Evolutionary conservation across 768 basidiomycete species (phyloP), one percentile per base, ranked within the genome.

Genomic region (Boletus sp.): DNA sequence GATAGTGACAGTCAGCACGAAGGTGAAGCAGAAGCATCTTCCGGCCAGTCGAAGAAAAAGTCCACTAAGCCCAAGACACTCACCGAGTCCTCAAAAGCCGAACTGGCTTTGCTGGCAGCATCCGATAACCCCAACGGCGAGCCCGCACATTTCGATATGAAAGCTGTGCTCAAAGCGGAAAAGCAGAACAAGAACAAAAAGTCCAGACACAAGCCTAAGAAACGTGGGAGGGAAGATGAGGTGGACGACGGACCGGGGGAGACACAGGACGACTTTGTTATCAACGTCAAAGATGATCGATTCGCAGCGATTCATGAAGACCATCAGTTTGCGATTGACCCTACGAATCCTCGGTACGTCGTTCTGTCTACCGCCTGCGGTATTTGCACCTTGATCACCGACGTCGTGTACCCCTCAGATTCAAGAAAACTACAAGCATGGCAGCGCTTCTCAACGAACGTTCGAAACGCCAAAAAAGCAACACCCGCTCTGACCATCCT

Each of bases 341-440:
- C 97, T 18, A 90, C 84, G 52, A 91, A 98, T 74, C 94, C 96
- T 69, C 91, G 87, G 96, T 97, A 67, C 61, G 94, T 80, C 17
- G 0, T 24, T 32, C 7, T 55, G 39, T 35, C 32, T 46, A 20
- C 18, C 4, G 2, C 10, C 12, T 42, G 18, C 11, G 9, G 9
- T 14, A 24, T 35, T 32, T 47, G 36, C 20, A 14, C 10, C n/a
- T 17, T 36, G 7, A 64, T 24, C 29, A 29, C 33, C 20, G 24
- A 12, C 28, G 47, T 48, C 32, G 14, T 12, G 15, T 55, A 14
- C 50, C 5, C 15, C 44, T 20, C 65, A 98, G 94, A 54, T 98
- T 90, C 78, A 93, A 89, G 71, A 94, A 90, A 77, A 95, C 96
- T 1, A 92, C 89, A 72, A 85, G 85, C 49, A 99, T 98, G 96